Evolutionary conservation across 1,139 yeast genomes (phyloP).

Genomic region (Saccharomyces hybrid): DNA sequence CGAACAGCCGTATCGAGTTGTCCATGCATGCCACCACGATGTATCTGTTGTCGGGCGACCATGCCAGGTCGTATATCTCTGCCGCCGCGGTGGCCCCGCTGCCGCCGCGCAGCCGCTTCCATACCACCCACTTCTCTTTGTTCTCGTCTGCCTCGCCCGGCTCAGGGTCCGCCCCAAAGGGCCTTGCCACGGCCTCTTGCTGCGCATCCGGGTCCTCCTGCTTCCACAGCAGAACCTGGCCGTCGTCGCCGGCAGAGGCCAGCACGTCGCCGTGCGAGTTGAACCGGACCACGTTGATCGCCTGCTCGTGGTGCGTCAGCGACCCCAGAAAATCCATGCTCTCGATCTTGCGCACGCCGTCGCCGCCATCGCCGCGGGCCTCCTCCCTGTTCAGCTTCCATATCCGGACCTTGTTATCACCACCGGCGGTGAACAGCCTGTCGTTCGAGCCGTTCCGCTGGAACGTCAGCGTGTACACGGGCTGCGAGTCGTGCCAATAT

Average conservation of each 20-base stretch:
- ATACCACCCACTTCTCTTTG: constrained; percentile 60
- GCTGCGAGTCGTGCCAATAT: constrained; percentile 44
- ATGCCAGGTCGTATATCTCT: constrained; percentile 81
- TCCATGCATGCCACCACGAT: constrained; percentile 91
- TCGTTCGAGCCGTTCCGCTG: constrained; percentile 40
- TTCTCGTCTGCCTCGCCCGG: constrained; percentile 38
- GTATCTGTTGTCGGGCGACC: constrained; percentile 79
- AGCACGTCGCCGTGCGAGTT: constrained; percentile 53
- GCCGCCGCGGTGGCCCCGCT: constrained; percentile 25
- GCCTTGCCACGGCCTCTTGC: constrained; percentile 47
- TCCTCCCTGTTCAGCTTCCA: constrained; percentile 34
- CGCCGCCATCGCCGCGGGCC: constrained; percentile 9
- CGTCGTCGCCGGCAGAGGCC: constrained; percentile 95
- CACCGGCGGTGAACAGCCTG: constrained; percentile 77
- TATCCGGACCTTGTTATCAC: constrained; percentile 79
- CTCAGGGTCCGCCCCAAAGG: constrained; percentile 17
- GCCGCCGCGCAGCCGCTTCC: constrained; percentile 16
- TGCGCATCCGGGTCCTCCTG: constrained; percentile 44
- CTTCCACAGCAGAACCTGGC: constrained; percentile 75
- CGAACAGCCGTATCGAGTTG: constrained; percentile 64
- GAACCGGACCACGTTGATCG: constrained; percentile 86
- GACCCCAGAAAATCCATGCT: constrained; percentile 65
- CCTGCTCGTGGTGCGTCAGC: constrained; percentile 80
- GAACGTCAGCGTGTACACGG: constrained; percentile 76
- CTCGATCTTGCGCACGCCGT: constrained; percentile 21